These are phyloP conservation scores for Phytopythium aichiense DNA, from an alignment of 352 stramenopile species.

Conservation along the genomic window DNA sequence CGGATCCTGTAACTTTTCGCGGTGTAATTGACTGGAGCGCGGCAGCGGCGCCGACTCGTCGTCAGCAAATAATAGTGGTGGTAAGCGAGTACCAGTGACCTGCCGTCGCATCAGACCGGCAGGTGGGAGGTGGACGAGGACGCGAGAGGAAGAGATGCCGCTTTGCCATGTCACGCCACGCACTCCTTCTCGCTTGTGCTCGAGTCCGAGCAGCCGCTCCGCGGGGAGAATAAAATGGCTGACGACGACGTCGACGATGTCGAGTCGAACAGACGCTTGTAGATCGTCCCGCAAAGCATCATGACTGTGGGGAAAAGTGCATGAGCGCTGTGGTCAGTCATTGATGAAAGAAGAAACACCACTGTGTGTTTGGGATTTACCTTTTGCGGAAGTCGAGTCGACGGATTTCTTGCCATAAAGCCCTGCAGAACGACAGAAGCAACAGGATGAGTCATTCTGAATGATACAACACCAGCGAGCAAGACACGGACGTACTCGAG, in stretches of 20 bases:
- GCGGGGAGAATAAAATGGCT: slow-evolving; percentile 42
- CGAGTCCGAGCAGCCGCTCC: slow-evolving; percentile 46
- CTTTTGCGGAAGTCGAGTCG: slow-evolving; percentile 63
- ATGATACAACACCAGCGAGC: background rate
- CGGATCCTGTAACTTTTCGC: background rate
- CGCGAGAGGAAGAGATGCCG: background rate
- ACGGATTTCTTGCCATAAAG: slow-evolving; percentile 60
- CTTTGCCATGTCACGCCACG: slow-evolving; percentile 21
- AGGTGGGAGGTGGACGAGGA: background rate
- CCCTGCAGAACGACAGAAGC: slow-evolving; percentile 20
- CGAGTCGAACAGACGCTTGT: slow-evolving; percentile 67
- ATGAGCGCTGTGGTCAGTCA: slow-evolving; percentile 7
- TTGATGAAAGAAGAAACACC: background rate
- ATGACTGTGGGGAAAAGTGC: slow-evolving; percentile 28
- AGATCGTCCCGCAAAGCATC: slow-evolving; percentile 69
- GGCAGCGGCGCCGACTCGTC: background rate
- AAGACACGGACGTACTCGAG: slow-evolving; percentile 38
- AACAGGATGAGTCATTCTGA: slow-evolving; percentile 12
- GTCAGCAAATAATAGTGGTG: slow-evolving; percentile 7
- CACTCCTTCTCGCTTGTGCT: slow-evolving; percentile 48
- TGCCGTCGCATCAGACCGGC: background rate
- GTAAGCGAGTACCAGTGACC: background rate
- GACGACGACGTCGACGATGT: slow-evolving; percentile 33
- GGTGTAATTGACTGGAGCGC: background rate
- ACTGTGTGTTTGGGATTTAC: slow-evolving; percentile 8